Base-by-base conservation (phyloP, 2,329 filamentous ascomycete species). In the Colletotrichum sp. region DNA sequence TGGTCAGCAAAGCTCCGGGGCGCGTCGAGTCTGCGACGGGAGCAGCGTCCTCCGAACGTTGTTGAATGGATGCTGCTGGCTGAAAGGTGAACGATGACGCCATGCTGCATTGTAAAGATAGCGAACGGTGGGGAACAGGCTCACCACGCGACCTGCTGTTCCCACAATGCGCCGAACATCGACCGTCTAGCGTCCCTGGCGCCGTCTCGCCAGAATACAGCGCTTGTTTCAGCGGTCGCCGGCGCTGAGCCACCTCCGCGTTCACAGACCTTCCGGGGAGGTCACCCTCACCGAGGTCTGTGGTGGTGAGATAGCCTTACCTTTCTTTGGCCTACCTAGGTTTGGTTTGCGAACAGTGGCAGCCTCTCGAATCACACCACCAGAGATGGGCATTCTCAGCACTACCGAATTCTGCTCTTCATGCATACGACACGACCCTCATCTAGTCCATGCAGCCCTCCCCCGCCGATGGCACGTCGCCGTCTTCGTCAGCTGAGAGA, bases 81-180 rank as follows among this genome's bases (percentile, higher is more conserved):
- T 36, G 48, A 67, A 30, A 57, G 24, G 28, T 36, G 72, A 48
- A 67, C 55, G 32, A 75, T 75, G 73, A 75, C 73, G 69, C 64
- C 70, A 75, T 75, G 55, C n/a, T 64, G 70, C 73, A 58, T 75
- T 36, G 57, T 13, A 32, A 8, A 60, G 8, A 28, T n/a, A 52
- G 67, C 34, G 38, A 32, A 48, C 24, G 67, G 66, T 64, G 71
- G 57, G 32, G 55, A 32, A 28, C 24, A 43, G 24, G 18, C 43
- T 68, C 36, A 68, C 71, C 71, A 70, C 71, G 71, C 66, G 66
- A 66, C 61, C 69, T 55, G 24, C 6, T 7, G 38, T 30, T 55
- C 38, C 43, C 67, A 38, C 63, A 38, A 32, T 55, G 48, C 52
- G 38, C 30, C 52, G 65, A 36, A 67, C 52, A 57, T 28, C 36